Evolutionary conservation across 495 filamentous ascomycete genomes (phyloP).

Genomic region (Staphylotrichum longicolle): DNA sequence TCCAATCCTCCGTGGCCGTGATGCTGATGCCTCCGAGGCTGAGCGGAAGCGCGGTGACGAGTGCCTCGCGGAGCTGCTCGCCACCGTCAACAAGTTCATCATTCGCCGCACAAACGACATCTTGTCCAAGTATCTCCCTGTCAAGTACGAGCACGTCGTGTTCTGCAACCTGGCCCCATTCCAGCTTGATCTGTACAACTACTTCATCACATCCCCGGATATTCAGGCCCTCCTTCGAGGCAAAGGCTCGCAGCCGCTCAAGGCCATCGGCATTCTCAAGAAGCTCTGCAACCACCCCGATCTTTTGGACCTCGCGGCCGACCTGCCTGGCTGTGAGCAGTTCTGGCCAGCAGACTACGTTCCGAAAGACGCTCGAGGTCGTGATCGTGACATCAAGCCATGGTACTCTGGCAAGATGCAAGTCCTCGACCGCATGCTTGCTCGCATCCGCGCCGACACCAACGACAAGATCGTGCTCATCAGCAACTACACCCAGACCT

Average conservation of each 20-base stretch:
- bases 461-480: conserved; percentile 99
- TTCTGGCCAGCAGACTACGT: conserved; percentile 85
- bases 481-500: conserved; percentile 94
- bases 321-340: conserved; percentile 84
- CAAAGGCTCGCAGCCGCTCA: conserved; percentile 93
- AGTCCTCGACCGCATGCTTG: conserved; percentile 96
- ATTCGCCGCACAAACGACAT: conserved; percentile 98
- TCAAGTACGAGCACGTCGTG: conserved; percentile 99
- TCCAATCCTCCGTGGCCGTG: conserved; percentile 87
- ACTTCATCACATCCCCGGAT: conserved; percentile 94
- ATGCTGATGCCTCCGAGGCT: conserved; percentile 82
- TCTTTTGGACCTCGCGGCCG: conserved; percentile 75
- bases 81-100: conserved; percentile 95
- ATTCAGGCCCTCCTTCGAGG: conserved; percentile 89
- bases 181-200: conserved; percentile 88
- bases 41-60: conserved; percentile 84
- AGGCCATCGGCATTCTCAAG: conserved; percentile 94
- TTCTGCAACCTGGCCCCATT: conserved; percentile 96
- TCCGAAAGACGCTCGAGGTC: conserved; percentile 78
- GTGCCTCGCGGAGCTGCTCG: conserved; percentile 74
- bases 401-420: conserved; percentile 99
- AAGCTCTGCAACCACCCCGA: conserved; percentile 99
- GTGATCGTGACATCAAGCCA: conserved; percentile 86
- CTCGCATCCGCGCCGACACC: conserved; percentile 90
- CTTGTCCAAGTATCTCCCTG: conserved; percentile 92